These are phyloP conservation scores for Stenogyne calaminthoides DNA, from an alignment of 305 asterid species.

Conservation along the genomic window DNA sequence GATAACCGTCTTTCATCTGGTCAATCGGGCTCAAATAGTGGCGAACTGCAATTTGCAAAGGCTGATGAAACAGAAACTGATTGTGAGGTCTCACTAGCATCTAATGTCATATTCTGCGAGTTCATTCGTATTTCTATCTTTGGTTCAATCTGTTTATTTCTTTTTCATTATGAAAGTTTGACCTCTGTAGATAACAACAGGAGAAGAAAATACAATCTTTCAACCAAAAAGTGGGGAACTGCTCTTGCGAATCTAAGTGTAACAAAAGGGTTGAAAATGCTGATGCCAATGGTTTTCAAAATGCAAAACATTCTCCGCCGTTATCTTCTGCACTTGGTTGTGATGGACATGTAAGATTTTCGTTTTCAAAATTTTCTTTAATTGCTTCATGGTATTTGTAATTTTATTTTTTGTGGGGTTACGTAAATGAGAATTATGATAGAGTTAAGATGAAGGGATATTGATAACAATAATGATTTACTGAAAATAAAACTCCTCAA, in stretches of 20 bases:
- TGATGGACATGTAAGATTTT: constrained; percentile 55
- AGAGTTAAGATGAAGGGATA: too few relatives aligned
- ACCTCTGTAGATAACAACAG: constrained; percentile 92
- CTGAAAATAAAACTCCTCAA: too few relatives aligned
- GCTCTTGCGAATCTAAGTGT: constrained; percentile 38
- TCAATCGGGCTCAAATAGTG: constrained; percentile 40
- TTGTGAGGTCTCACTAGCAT: constrained; percentile 42
- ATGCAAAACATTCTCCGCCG: constrained; percentile 26
- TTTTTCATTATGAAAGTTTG: constrained; percentile 69
- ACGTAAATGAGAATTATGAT: background rate
- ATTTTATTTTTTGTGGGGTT: background rate
- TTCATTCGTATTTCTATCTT: constrained; percentile 29
- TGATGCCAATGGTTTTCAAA: constrained; percentile 37
- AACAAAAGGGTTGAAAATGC: constrained; percentile 37
- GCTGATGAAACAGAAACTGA: constrained; percentile 39
- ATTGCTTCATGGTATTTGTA: constrained; percentile 9
- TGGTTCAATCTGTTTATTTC: constrained; percentile 45
- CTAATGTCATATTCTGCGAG: constrained; percentile 24
- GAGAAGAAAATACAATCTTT: constrained; percentile 50
- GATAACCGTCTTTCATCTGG: constrained; percentile 38
- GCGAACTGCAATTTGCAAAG: constrained; percentile 35
- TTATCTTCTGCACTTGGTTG: constrained; percentile 40
- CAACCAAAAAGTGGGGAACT: constrained; percentile 37
- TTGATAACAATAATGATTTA: too few relatives aligned
- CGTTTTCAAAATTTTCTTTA: constrained; percentile 5